Base-by-base conservation (phyloP, 148 eudicot species). In the Rhododendron ovatum region DNA sequence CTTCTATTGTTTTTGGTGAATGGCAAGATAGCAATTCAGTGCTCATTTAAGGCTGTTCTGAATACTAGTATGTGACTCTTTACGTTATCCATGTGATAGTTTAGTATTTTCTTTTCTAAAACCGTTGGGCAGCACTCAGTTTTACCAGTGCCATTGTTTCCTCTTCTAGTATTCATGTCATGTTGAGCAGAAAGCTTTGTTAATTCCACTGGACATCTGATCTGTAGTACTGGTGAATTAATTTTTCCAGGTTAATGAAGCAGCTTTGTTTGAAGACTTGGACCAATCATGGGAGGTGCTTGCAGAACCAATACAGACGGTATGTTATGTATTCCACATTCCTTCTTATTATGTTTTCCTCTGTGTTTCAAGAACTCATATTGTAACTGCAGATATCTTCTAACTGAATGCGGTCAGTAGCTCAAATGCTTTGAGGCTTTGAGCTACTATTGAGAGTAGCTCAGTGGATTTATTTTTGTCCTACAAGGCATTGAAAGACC, bases 271-370 rank as follows among this genome's bases (percentile, higher is more conserved):
- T 83, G 92, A 94, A 87, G 99, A 95, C 91, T 89, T 97, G 92
- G 84, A 95, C 86, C 85, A 91, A 37, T 86, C 93, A n/a, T 95
- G 99, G 99, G 99, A 95, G 94, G 98, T 97, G 88, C 98, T 97
- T 84, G 99, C 98, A 39, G 98, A 97, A 89, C 98, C 99, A 75
- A 90, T 96, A 88, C 99, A 96, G 87, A 96, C 98, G 30, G 99
- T 96, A 93, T 80, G 95, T 90, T 61, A 84, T 86, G 61, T 53
- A 48, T 63, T 17, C 28, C 73, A 51, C 18, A 47, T 33, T 5
- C 30, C 43, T 43, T 22, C 11, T 17, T 17, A 13, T 41, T 3
- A 48, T 37, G 59, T 63, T 6, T 50, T 48, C 41, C 11, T 82
- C 57, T n/a, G 50, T 7, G 30, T 24, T 28, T 86, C 30, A 5